Conservation (phyloP, 1,284 basidiomycete genomes). For the Gomphus sp. region DNA sequence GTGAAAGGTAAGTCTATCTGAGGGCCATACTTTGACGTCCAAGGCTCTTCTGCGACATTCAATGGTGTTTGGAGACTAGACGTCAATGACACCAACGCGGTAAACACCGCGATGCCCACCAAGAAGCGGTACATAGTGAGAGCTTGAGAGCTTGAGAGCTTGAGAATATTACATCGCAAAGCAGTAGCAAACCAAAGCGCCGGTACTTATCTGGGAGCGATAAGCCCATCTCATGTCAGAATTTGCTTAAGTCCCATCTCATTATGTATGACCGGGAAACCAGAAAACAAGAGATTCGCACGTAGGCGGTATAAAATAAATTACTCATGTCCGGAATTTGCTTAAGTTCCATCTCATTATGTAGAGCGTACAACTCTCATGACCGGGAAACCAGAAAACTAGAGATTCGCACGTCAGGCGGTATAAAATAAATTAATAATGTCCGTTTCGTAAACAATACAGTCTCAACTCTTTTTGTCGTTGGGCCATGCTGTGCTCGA, state of each 20-base stretch:
- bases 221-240: background rate
- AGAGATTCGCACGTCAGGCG: background rate
- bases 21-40: constrained; percentile 62
- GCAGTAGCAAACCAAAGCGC: background rate
- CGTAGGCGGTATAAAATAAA: background rate
- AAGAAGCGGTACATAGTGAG: background rate
- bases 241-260: background rate
- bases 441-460: background rate
- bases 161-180: background rate
- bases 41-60: constrained; percentile 26
- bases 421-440: background rate
- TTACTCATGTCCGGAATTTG: background rate
- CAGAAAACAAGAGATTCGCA: background rate
- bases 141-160: background rate
- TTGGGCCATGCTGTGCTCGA: background rate
- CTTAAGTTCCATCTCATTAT: too few species aligned
- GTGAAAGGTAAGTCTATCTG: constrained; percentile 63
- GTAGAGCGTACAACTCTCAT: background rate
- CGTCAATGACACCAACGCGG: background rate
- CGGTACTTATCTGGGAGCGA: too few species aligned
- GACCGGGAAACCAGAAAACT: background rate
- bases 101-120: background rate
- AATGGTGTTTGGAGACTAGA: constrained; percentile 1
- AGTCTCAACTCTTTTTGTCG: background rate
- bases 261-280: background rate